These are phyloP conservation scores for Scopulariopsis brevicaulis DNA, from an alignment of 2,329 filamentous ascomycete genomes.

Conservation along the genomic window DNA sequence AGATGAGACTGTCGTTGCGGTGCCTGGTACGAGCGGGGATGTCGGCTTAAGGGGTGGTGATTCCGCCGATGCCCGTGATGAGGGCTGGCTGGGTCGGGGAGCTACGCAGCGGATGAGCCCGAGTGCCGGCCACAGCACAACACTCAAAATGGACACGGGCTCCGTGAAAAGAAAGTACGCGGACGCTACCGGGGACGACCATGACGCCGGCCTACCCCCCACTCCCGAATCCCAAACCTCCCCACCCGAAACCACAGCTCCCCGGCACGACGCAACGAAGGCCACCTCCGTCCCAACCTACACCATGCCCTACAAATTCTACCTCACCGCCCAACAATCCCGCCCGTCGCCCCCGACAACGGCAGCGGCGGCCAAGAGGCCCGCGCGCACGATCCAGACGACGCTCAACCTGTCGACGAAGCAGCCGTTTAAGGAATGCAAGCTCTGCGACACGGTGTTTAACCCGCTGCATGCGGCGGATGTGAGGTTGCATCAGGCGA, in stretches of 20 bases:
- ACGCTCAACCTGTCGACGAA: slow-evolving; percentile 30
- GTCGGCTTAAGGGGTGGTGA: no score
- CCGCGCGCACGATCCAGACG: slow-evolving; percentile 19
- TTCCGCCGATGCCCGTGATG: no score
- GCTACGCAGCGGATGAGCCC: background rate
- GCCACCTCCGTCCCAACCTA: background rate
- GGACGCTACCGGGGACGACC: background rate
- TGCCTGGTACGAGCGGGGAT: no score
- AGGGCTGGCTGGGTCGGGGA: no score
- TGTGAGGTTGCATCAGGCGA: slow-evolving; percentile 27
- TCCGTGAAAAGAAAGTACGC: background rate
- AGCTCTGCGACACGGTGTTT: slow-evolving; percentile 28
- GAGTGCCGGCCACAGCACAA: background rate
- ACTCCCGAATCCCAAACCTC: background rate
- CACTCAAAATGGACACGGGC: background rate
- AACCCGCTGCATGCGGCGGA: slow-evolving; percentile 30
- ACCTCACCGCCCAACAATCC: background rate
- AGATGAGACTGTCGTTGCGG: background rate
- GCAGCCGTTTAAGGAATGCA: slow-evolving; percentile 30
- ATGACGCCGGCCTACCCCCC: background rate
- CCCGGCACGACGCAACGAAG: background rate
- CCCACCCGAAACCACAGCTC: background rate
- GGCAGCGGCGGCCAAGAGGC: slow-evolving; percentile 3
- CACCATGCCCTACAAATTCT: slow-evolving; percentile 3
- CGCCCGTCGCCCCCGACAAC: background rate